Evolutionary conservation across 2,329 filamentous ascomycete species (phyloP), one percentile per base, ranked within the genome.

Genomic region (Hortaea werneckii): DNA sequence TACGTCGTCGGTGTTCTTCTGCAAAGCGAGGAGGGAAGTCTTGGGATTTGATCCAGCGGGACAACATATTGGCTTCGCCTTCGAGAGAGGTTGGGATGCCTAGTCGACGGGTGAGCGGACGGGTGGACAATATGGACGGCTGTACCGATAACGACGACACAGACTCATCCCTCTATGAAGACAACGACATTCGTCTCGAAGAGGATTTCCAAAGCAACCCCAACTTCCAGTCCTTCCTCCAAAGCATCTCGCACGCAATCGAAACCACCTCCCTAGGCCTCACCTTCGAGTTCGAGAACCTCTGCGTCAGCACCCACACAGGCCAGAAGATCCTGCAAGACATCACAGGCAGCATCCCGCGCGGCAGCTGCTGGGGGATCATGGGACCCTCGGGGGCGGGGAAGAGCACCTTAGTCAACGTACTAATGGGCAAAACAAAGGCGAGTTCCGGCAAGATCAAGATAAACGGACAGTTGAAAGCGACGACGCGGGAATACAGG

Each of bases 381-480:
- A 78, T 79, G 75, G 76, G 76, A 5, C 74, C 75, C 5, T 76
- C 72, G 1, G 76, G 76, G n/a, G 76, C 76, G 1, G 76, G 76
- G 29, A 79, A 79, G 58, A 75, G 73, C 12, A 79, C 76, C 0
- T 78, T 80, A 49, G 67, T 79, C 29, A 79, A 79, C 46, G 73
- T 78, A 27, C 66, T 79, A n/a, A 79, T 79, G 75, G 77, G 77
- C 9, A 79, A 79, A 59, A 67, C 64, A 0, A 67, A 62, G 30
- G 68, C 74, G 48, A 79, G 74, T 0, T 43, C 48, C 6, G 77
- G 77, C 2, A 52, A 64, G 0, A 71, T 77, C 27, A 72, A 70
- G 40, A 68, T 79, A 51, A 80, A 79, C 50, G 72, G 71, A n/a
- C 62, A 65, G 4, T 65, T 37, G 35, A 51, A 54, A 38, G 51